Evolutionary conservation across 2,329 filamentous ascomycete species (phyloP), one percentile per base, ranked within the genome.

Genomic region (Geosmithia morbida): DNA sequence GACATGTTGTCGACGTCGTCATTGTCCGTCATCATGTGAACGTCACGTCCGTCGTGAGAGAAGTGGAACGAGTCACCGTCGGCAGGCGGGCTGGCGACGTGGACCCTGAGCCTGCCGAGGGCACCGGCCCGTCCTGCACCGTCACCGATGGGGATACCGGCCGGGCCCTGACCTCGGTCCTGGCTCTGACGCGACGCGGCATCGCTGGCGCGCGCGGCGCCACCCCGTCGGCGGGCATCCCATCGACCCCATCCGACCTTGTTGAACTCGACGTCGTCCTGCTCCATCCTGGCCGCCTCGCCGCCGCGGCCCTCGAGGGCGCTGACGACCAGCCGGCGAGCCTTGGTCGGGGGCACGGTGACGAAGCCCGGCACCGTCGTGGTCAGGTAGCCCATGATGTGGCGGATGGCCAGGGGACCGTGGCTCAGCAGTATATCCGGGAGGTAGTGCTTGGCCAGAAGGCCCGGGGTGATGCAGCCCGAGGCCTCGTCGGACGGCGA

Each of bases 181-280:
- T 13, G 42, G 45, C n/a, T n/a, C 33, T 39, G 44, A 48, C 61
- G 57, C 54, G 62, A 63, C 57, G 63, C 61, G 59, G 61, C 59
- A 54, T 56, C 68, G 61, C 61, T 69, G 50, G 68, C 61, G 52
- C 71, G 69, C 51, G 68, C 56, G 42, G 74, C 68, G 51, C 85
- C 77, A 48, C 82, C 85, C 56, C 79, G 79, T 61, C 79, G 74
- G 60, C 81, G 81, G 51, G 89, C 92, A 64, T 94, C 85, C 90
- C 90, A 98, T 54, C 88, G 81, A 50, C 92, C 92, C 90, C 90
- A 97, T 59, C 90, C 90, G 50, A 96, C 87, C 72, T 97, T 97
- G 64, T 94, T 85, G 60, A 94, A 97, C 59, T 83, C 75, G 57
- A 92, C 82, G 55, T 87, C 81, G 3, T 37, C 6, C 54, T 82